A percentile compares a stretch with the other conserved stretches of the same genome.
These are phyloP conservation scores for Trichothecium sympodiale DNA, from an alignment of 2,329 filamentous ascomycete genomes.

Conservation along the genomic window DNA sequence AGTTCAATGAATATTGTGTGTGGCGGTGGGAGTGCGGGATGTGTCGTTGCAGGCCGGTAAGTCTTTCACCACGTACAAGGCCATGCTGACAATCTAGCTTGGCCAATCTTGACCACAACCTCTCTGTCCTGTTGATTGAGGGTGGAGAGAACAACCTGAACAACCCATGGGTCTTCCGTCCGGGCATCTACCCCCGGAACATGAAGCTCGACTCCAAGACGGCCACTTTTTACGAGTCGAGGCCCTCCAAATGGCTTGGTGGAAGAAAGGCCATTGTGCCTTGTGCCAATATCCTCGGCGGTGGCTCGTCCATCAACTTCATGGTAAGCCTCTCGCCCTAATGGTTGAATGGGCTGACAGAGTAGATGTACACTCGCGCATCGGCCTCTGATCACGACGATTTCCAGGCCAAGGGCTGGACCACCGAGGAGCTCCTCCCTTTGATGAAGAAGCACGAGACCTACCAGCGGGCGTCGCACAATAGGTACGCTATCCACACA, in stretches of 20 bases:
- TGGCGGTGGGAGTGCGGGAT: slow-evolving; percentile 59
- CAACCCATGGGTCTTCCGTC: slow-evolving; percentile 68
- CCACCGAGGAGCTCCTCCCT: slow-evolving; percentile 61
- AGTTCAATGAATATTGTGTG: too few relatives aligned
- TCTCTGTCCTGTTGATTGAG: slow-evolving; percentile 59
- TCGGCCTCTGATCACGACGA: slow-evolving; percentile 67
- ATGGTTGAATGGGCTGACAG: not conserved
- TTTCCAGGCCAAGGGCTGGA: slow-evolving; percentile 72
- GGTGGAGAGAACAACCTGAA: slow-evolving; percentile 64
- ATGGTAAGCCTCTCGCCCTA: slow-evolving; percentile 32
- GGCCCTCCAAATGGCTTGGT: slow-evolving; percentile 60
- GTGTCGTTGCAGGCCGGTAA: slow-evolving; percentile 46
- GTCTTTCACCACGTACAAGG: slow-evolving; percentile 12
- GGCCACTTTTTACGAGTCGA: slow-evolving; percentile 70
- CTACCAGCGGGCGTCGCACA: slow-evolving; percentile 56
- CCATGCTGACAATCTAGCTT: too few relatives aligned
- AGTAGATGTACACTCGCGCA: slow-evolving; percentile 58
- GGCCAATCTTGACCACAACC: slow-evolving; percentile 66
- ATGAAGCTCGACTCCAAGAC: slow-evolving; percentile 74
- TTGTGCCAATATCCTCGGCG: slow-evolving; percentile 60
- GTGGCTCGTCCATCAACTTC: slow-evolving; percentile 67
- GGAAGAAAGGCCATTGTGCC: slow-evolving; percentile 66
- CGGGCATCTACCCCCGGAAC: slow-evolving; percentile 66
- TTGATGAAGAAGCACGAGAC: slow-evolving; percentile 76
- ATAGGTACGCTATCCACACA: slow-evolving; percentile 19